Evolutionary conservation across 345 rosid genomes (phyloP), one percentile per base, ranked within the genome.

Genomic region (Erucastrum elatum): DNA sequence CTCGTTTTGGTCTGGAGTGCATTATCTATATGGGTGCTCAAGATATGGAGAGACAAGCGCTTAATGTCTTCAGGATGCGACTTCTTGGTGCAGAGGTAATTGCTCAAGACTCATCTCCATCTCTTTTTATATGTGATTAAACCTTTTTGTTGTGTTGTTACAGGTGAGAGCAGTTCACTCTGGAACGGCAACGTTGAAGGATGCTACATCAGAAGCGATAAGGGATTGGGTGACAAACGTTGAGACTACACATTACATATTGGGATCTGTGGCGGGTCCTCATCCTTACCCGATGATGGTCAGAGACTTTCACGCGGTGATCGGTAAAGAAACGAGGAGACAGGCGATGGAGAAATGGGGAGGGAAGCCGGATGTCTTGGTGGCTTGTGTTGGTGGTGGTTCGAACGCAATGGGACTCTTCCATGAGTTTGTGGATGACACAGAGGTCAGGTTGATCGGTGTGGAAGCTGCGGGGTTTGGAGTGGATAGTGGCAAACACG

Each of bases 231-330:
- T 93, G 83, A 90, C 97, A 5, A 93, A 93, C 55, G 92, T 95
- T 41, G 98, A 95, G 83, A 86, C 94, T 12, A 95, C 96, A n/a
- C 97, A 93, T 87, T 95, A 95, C 81, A 93, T 91, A 74, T 82
- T 91, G 71, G 99, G 99, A 58, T 91, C 97, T 58, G 98, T 91
- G 34, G 99, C 94, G 0, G 98, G 99, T 74, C 99, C 98, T 63
- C 98, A 96, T 83, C 99, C 99, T 41, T 95, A 88, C 77, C 98
- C 97, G 0, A 90, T 90, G 93, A 91, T 95, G 98, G 98, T 91
- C 1, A 84, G 99, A 77, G 97, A 95, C 71, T 95, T 93, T 72
- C 99, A 95, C 69, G 93, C 89, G 4, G 90, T 95, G 81, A 95
- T 95, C 0, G 99, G 99, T 35, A 86, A 83, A 75, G 97, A 93